These are phyloP conservation scores for Coemansia interrupta DNA, from an alignment of 192 early-diverging fungal species.

Conservation along the genomic window DNA sequence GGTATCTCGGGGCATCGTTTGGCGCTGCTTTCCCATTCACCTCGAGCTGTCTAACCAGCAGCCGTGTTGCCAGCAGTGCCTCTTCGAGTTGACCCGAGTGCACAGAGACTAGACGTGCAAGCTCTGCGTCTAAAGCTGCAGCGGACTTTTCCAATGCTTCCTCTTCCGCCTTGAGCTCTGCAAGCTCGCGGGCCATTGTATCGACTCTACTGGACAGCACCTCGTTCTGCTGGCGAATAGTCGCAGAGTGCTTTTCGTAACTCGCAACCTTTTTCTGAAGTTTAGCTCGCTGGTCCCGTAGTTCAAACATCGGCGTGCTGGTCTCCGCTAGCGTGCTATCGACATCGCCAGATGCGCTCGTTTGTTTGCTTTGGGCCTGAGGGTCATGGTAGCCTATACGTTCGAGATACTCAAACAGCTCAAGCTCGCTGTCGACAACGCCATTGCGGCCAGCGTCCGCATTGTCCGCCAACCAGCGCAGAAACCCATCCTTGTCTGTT, in stretches of 20 bases:
- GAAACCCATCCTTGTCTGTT: constrained; percentile 31
- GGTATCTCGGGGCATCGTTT: constrained; percentile 1
- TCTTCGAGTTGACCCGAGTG: constrained; percentile 33
- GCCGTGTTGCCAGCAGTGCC: constrained; percentile 18
- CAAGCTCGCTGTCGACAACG: constrained; percentile 26
- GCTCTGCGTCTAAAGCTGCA: constrained; percentile 24
- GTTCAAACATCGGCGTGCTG: constrained; percentile 19
- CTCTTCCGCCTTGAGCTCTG: constrained; percentile 29
- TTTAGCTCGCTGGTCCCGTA: constrained; percentile 7
- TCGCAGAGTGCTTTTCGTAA: constrained; percentile 15
- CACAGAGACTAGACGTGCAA: constrained; percentile 20
- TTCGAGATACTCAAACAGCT: constrained; percentile 32
- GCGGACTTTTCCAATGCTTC: constrained; percentile 17
- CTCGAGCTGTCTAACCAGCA: constrained; percentile 14
- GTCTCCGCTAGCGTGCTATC: background rate
- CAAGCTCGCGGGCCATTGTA: constrained; percentile 23
- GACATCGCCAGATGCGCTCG: background rate
- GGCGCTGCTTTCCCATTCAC: background rate
- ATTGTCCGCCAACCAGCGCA: constrained; percentile 37
- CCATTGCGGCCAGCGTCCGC: constrained; percentile 29
- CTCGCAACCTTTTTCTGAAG: constrained; percentile 5
- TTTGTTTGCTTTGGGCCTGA: background rate
- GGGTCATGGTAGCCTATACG: constrained; percentile 15
- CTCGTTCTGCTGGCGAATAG: constrained; percentile 15
- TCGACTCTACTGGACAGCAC: constrained; percentile 24